Base-by-base conservation (phyloP, 2,329 filamentous ascomycete genomes). In the Annulohypoxylon truncatum region DNA sequence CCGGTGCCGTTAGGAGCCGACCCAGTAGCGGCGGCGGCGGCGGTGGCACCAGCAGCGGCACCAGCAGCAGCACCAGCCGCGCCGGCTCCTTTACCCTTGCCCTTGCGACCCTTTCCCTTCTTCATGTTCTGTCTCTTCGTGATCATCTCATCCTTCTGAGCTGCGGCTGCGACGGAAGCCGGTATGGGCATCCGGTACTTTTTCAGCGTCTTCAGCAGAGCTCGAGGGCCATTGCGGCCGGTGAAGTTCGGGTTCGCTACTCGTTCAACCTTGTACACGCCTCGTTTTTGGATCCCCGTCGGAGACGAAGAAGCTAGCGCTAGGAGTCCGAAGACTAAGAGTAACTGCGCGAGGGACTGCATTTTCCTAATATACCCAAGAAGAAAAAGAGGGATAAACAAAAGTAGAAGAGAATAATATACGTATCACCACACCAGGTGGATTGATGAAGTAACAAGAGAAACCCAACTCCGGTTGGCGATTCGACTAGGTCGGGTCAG, bases 171-270 rank as follows among this genome's bases (percentile, higher is more conserved):
- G 38, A 77, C 64, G 18, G 61, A 54, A 8, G 71, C 72, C 26
- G 75, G 75, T 38, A 77, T 69, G 1, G 75, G 73, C 75, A 77
- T 76, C 31, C 73, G 72, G 57, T 76, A 77, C 64, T 77, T 77
- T 22, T 73, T 68, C n/a, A 77, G 69, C 13, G 75, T 72, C 61
- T 77, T 77, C 13, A 76, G 61, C 24, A 77, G 64, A 20, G 74
- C 70, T 58, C 73, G 69, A 38, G 75, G 75, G 2, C 75, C 75
- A 61, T 77, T 76, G 22, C 68, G 71, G n/a, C 73, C 73, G 22
- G 64, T 68, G 29, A 66, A 73, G 52, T 73, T 71, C n/a, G 74
- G 75, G 50, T 77, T 77, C 35, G 70, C 29, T 9, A 76, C 72
- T 57, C 75, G 71, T 54, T 77, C 75, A 38, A 77, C 75, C 53